phyloP scores from a whole-genome alignment of 768 basidiomycete genomes.

The Candolleomyces aberdarensis region DNA sequence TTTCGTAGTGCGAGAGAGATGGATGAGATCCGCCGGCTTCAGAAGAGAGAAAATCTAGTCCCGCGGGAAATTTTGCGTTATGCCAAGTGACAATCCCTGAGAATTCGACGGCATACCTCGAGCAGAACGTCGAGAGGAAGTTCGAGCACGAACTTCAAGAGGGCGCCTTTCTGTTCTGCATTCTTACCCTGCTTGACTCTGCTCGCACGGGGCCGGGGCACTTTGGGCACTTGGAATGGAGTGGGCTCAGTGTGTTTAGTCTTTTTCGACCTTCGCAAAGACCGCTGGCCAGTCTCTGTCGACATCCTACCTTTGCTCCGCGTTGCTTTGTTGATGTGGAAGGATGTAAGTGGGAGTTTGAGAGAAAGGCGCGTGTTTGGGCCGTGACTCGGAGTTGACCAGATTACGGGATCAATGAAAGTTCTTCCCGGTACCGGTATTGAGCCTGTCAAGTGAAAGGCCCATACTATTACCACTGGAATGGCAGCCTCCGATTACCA shows the following conservation, averaged over 20 bases:
- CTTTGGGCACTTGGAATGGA: neutral
- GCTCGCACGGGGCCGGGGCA: neutral
- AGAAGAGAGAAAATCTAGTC: slow-evolving; percentile 33
- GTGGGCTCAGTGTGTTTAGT: neutral
- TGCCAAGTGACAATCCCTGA: neutral
- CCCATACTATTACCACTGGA: no score
- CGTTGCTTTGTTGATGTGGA: no score
- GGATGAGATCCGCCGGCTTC: slow-evolving; percentile 32
- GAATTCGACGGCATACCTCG: neutral
- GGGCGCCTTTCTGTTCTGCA: neutral
- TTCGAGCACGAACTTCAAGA: slow-evolving; percentile 3
- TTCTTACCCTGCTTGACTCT: neutral
- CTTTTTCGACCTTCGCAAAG: neutral
- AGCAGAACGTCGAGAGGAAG: slow-evolving; percentile 4
- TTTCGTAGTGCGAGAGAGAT: slow-evolving; percentile 35
- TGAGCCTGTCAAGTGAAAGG: no score
- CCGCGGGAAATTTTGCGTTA: neutral
- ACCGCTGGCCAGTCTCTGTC: neutral
- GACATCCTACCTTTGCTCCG: no score
- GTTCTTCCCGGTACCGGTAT: no score
- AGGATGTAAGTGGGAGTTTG: no score
- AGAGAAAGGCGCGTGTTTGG: no score
- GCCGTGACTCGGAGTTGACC: no score
- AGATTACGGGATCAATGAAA: no score
- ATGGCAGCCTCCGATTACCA: no score